A percentile compares a stretch with the other conserved stretches of the same genome.
Evolutionary conservation across 2,329 filamentous ascomycete species (phyloP).

Genomic region (Rutstroemia sp.): DNA sequence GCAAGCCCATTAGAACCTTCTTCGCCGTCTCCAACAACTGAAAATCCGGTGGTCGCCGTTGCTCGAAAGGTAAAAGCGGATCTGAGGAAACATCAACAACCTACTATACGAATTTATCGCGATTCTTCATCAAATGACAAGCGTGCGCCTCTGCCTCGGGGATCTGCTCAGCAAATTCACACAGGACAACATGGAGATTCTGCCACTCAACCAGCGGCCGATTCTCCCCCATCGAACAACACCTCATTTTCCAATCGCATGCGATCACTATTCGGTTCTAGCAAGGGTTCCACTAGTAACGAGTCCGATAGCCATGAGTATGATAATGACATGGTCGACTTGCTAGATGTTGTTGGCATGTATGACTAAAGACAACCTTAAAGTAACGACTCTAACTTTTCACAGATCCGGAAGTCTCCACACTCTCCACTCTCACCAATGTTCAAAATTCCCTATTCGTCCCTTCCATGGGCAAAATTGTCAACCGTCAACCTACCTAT

Average conservation of each 20-base stretch:
- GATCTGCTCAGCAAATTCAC: not conserved
- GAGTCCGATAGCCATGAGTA: conserved; percentile 39
- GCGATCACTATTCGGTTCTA: conserved; percentile 12
- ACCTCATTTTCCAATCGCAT: conserved; percentile 14
- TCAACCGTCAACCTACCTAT: conserved; percentile 54
- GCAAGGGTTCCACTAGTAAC: conserved; percentile 6
- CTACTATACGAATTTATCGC: conserved; percentile 22
- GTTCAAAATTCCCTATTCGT: conserved; percentile 85
- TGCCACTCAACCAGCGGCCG: not conserved
- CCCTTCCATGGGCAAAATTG: conserved; percentile 62
- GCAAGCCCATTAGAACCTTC: conserved; percentile 8
- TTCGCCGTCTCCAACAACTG: conserved; percentile 12
- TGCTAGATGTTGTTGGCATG: conserved; percentile 62
- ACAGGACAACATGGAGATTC: not conserved
- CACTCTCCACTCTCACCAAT: conserved; percentile 77
- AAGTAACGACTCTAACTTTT: conserved; percentile 19
- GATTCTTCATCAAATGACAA: conserved; percentile 10
- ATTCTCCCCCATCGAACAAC: conserved; percentile 6
- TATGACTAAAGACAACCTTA: conserved; percentile 3
- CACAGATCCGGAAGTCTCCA: conserved; percentile 73
- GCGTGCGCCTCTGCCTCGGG: not conserved
- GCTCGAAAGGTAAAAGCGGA: conserved; percentile 22
- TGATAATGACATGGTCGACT: conserved; percentile 53
- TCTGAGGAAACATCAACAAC: conserved; percentile 16
- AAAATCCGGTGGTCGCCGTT: conserved; percentile 20